Evolutionary conservation across 2,329 filamentous ascomycete genomes (phyloP).

Genomic region (Onygenales sp.): DNA sequence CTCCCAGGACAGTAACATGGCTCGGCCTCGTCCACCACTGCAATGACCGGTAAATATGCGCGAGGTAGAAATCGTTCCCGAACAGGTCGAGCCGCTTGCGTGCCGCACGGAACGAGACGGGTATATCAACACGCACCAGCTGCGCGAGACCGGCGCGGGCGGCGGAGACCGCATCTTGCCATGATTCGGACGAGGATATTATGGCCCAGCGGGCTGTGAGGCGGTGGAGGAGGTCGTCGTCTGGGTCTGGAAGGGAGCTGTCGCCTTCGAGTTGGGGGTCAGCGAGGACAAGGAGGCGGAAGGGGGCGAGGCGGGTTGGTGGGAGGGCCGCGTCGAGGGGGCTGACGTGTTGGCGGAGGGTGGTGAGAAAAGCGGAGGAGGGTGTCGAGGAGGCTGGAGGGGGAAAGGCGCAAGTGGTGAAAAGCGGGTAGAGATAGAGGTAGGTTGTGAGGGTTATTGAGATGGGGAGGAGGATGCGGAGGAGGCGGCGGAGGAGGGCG

Average conservation of each 20-base stretch:
- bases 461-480: slow-evolving; percentile 50
- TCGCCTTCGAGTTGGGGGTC: slow-evolving; percentile 94
- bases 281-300: slow-evolving; percentile 76
- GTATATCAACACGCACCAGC: slow-evolving; percentile 57
- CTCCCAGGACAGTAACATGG: slow-evolving; percentile 80
- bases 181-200: slow-evolving; percentile 10
- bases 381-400: slow-evolving; percentile 3
- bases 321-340: slow-evolving; percentile 6
- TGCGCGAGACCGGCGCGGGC: slow-evolving; percentile 15
- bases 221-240: slow-evolving; percentile 35
- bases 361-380: slow-evolving; percentile 21
- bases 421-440: slow-evolving; percentile 78
- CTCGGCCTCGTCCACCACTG: slow-evolving; percentile 78
- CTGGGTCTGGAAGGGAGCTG: slow-evolving; percentile 58
- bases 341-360: slow-evolving; percentile 28
- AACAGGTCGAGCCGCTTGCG: slow-evolving; percentile 79
- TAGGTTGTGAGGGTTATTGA: slow-evolving; percentile 63
- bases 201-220: slow-evolving; percentile 29
- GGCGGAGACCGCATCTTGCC: slow-evolving; percentile 5
- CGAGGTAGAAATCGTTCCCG: slow-evolving; percentile 91
- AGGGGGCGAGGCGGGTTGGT: slow-evolving; percentile 50
- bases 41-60: slow-evolving; percentile 78
- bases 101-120: slow-evolving; percentile 53
- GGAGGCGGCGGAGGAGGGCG: slow-evolving; percentile 35
- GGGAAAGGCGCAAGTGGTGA: slow-evolving; percentile 75